Percentiles rank a stretch among this genome's conserved stretches.
These are phyloP conservation scores for Ophidiomyces ophidiicola DNA, from an alignment of 2,329 filamentous ascomycete species.

Conservation along the genomic window DNA sequence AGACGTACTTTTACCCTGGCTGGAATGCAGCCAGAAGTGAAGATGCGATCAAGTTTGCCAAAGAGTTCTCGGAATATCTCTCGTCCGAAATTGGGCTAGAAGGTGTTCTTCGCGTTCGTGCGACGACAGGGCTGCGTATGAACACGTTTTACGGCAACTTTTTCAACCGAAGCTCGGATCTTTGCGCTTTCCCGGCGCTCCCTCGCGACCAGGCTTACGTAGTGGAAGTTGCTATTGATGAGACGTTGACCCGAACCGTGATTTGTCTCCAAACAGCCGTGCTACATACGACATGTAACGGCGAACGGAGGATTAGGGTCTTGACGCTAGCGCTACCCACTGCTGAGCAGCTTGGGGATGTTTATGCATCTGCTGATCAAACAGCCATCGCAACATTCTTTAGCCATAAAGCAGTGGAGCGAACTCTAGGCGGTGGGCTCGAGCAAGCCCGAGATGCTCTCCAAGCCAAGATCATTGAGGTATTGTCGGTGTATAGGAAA, in stretches of 20 bases:
- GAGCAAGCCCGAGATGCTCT: conserved; percentile 84
- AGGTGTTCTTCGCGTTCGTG: conserved; percentile 86
- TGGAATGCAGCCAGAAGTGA: conserved; percentile 92
- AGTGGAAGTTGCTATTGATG: conserved; percentile 95
- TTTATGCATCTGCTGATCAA: conserved; percentile 92
- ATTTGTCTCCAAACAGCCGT: conserved; percentile 91
- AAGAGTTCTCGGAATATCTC: conserved; percentile 93
- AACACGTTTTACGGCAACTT: conserved; percentile 99
- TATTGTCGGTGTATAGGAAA: conserved; percentile 91
- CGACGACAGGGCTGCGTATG: conserved; percentile 89
- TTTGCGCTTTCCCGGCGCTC: conserved; percentile 96
- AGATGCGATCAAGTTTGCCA: conserved; percentile 94
- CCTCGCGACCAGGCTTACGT: conserved; percentile 95
- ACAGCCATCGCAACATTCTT: conserved; percentile 87
- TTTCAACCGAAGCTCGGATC: conserved; percentile 94
- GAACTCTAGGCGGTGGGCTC: conserved; percentile 69
- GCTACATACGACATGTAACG: conserved; percentile 93
- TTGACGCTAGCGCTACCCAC: conserved; percentile 88
- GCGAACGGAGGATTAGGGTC: conserved; percentile 86
- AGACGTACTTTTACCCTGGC: conserved; percentile 96
- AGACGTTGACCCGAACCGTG: conserved; percentile 80
- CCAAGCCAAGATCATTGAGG: conserved; percentile 81
- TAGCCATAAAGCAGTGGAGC: conserved; percentile 94
- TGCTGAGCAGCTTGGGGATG: conserved; percentile 74
- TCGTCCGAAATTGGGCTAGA: conserved; percentile 93